Conservation (phyloP, 2,329 filamentous ascomycete genomes). For the Paracoccidioides lutzii region DNA sequence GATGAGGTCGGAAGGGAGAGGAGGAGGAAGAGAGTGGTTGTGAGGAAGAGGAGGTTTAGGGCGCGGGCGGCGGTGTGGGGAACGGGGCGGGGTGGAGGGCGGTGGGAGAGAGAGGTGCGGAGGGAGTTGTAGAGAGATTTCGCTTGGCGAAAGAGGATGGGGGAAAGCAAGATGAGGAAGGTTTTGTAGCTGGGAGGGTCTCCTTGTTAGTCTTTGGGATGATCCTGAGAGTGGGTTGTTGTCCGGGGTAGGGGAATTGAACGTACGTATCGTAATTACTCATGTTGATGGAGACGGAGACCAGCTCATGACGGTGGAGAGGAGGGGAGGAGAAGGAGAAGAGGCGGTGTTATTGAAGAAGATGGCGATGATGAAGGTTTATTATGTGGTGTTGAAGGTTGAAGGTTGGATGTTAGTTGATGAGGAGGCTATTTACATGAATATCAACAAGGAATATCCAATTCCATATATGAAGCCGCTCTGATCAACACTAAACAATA, state of each 20-base stretch:
- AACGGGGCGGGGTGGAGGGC: conserved; percentile 24
- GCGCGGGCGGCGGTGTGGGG: conserved; percentile 24
- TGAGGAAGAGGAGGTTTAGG: conserved; percentile 41
- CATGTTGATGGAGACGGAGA: conserved; percentile 13
- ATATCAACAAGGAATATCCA: too few relatives aligned
- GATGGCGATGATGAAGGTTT: too few relatives aligned
- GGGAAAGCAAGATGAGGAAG: conserved; percentile 31
- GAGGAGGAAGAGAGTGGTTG: conserved; percentile 41
- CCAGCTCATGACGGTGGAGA: not conserved
- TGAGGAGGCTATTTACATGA: too few relatives aligned
- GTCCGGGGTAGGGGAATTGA: not conserved
- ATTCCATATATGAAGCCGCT: too few relatives aligned
- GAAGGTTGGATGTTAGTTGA: not conserved
- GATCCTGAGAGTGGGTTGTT: not conserved
- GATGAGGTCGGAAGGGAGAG: conserved; percentile 45
- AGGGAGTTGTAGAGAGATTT: conserved; percentile 27
- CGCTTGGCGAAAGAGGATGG: conserved; percentile 28
- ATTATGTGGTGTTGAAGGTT: not conserved
- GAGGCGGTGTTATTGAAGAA: not conserved
- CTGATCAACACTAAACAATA: too few relatives aligned
- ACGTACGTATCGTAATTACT: conserved; percentile 11
- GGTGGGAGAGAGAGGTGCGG: conserved; percentile 19
- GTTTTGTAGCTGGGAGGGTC: conserved; percentile 26
- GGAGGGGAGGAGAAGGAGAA: not conserved
- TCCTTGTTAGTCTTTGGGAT: not conserved